Conservation (phyloP, 805 yeast species). For the Hanseniaspora lindneri region DNA sequence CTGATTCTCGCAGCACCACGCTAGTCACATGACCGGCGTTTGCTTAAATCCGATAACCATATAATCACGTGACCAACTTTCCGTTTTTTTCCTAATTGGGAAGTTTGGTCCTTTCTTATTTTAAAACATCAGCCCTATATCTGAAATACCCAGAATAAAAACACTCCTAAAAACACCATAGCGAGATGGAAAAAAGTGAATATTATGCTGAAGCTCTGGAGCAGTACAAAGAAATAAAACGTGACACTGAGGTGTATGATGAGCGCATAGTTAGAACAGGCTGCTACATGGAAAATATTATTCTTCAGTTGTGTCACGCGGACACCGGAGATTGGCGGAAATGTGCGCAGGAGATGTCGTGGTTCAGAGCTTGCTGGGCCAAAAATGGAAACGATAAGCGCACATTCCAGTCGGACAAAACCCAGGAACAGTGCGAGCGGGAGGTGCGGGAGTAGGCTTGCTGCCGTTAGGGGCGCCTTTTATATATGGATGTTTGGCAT, state of each 20-base stretch:
- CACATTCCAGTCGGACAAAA: slow-evolving; percentile 21
- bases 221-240: slow-evolving; percentile 24
- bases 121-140: too few relatives aligned
- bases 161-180: too few relatives aligned
- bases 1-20: too few relatives aligned
- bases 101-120: too few relatives aligned
- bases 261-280: slow-evolving; percentile 62
- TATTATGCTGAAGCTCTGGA: slow-evolving; percentile 27
- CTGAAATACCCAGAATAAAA: too few relatives aligned
- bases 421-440: slow-evolving; percentile 4
- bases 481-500: too few relatives aligned
- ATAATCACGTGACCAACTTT: too few relatives aligned
- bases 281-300: slow-evolving; percentile 57
- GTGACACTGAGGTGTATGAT: slow-evolving; percentile 56
- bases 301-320: slow-evolving; percentile 64
- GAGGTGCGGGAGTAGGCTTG: slow-evolving; percentile 1
- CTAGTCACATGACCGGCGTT: too few relatives aligned
- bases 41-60: too few relatives aligned
- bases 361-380: slow-evolving; percentile 55
- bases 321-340: slow-evolving; percentile 74
- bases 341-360: slow-evolving; percentile 54
- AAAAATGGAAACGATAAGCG: slow-evolving; percentile 43
- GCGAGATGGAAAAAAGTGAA: slow-evolving; percentile 18
- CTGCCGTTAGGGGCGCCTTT: too few relatives aligned
- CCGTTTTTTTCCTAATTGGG: too few relatives aligned